Evolutionary conservation across 305 asterid genomes (phyloP).

Genomic region (Solanum hybrid): DNA sequence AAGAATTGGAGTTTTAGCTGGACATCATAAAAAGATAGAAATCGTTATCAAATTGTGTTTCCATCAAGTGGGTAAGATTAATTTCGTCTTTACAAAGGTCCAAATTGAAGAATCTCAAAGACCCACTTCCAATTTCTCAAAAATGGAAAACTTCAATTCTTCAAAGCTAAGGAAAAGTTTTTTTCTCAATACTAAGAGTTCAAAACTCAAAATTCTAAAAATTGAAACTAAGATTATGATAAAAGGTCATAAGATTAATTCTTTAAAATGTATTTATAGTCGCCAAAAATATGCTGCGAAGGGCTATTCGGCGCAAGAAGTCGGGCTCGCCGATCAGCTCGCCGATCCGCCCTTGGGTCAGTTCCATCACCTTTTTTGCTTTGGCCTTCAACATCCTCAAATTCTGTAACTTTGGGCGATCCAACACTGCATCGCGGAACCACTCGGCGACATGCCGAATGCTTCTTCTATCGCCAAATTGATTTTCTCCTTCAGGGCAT

Average conservation of each 20-base stretch:
- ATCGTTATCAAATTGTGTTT: not conserved
- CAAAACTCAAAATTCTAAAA: not conserved
- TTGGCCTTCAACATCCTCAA: no score
- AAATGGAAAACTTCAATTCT: not conserved
- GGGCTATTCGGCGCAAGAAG: not conserved
- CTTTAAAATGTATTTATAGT: not conserved
- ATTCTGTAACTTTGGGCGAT: no score
- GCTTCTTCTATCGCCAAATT: not conserved
- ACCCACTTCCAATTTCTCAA: not conserved
- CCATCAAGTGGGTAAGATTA: not conserved
- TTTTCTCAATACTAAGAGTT: not conserved
- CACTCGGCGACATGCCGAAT: no score
- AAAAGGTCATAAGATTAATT: not conserved
- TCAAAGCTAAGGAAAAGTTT: no score
- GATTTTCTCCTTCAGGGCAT: not conserved
- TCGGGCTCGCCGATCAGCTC: not conserved
- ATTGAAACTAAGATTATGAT: not conserved
- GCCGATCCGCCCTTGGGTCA: not conserved
- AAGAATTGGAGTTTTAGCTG: not conserved
- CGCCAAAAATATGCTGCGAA: not conserved
- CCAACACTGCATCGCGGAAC: no score
- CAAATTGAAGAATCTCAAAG: not conserved
- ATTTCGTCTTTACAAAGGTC: not conserved
- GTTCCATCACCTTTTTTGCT: not conserved
- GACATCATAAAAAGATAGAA: not conserved